A percentile compares a stretch with the other conserved stretches of the same genome.
These are phyloP conservation scores for Tripidium arundinaceum DNA, from an alignment of 202 grass and related monocot genomes.

Conservation along the genomic window DNA sequence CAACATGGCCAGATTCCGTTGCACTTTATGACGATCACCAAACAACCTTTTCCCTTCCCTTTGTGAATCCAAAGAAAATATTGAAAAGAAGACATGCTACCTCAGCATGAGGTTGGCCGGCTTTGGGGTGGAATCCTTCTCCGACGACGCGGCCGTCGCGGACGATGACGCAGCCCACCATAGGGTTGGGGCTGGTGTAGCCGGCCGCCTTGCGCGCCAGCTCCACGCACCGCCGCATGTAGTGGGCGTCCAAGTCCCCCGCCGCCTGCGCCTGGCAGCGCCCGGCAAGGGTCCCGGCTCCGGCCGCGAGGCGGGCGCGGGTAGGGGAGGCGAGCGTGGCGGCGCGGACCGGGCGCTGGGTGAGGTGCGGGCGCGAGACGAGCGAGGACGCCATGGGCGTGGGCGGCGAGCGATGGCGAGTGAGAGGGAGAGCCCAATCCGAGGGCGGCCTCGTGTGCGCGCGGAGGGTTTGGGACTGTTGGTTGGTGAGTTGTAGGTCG, in stretches of 20 bases:
- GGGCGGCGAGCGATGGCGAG: not conserved
- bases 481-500: not conserved
- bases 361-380: not conserved
- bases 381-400: constrained; percentile 23
- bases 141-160: constrained; percentile 53
- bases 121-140: constrained; percentile 67
- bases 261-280: constrained; percentile 36
- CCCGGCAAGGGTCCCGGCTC: not conserved
- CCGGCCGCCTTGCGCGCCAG: constrained; percentile 70
- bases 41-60: not conserved
- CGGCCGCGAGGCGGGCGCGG: not conserved
- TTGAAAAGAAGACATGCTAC: constrained; percentile 22
- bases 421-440: not conserved
- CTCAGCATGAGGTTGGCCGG: constrained; percentile 68
- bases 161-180: constrained; percentile 80
- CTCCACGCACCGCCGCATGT: constrained; percentile 75
- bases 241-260: constrained; percentile 49
- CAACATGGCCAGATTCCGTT: not conserved
- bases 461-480: not conserved
- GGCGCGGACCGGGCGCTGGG: not conserved
- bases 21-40: not conserved
- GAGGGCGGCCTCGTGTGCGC: not conserved
- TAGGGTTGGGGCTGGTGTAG: constrained; percentile 70
- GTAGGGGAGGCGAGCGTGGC: not conserved
- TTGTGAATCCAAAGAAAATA: not conserved